Evolutionary conservation across 192 early-diverging fungal genomes (phyloP).

Genomic region (Obelidium mucronatum): DNA sequence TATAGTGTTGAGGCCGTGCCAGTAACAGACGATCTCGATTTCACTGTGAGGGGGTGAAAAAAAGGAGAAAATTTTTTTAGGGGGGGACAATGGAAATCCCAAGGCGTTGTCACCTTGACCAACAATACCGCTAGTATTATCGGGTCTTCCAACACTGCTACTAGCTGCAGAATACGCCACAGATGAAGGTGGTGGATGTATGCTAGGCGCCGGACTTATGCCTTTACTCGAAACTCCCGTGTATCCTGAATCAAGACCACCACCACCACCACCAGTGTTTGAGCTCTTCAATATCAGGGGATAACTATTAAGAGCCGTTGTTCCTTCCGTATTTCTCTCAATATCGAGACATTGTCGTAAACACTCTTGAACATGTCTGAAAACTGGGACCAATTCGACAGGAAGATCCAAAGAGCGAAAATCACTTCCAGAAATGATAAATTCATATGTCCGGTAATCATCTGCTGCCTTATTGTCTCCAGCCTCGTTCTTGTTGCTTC

Average conservation of each 20-base stretch:
- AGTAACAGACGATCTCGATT: slow-evolving; percentile 6
- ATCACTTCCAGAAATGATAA: background rate
- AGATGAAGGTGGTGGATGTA: background rate
- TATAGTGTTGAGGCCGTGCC: slow-evolving; percentile 21
- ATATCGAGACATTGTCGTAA: slow-evolving; percentile 57
- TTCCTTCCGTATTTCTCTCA: slow-evolving; percentile 35
- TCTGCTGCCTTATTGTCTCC: background rate
- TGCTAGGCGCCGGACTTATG: background rate
- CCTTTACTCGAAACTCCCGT: background rate
- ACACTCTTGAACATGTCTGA: slow-evolving; percentile 61
- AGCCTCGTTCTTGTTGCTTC: background rate
- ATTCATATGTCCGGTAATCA: background rate
- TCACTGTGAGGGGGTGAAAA: background rate
- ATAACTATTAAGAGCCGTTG: slow-evolving; percentile 33
- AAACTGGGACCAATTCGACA: slow-evolving; percentile 34
- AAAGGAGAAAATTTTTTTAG: slow-evolving; percentile 3
- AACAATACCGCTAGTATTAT: background rate
- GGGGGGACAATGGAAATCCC: too few species aligned
- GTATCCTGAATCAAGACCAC: background rate
- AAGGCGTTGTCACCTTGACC: background rate
- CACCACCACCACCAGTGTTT: slow-evolving; percentile 4
- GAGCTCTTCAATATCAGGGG: slow-evolving; percentile 61
- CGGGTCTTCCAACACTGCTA: background rate
- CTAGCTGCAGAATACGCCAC: slow-evolving; percentile 18
- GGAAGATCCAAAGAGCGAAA: slow-evolving; percentile 38